Base-by-base conservation (phyloP, 257 asterid genomes). In the Thymus mandschuricus region DNA sequence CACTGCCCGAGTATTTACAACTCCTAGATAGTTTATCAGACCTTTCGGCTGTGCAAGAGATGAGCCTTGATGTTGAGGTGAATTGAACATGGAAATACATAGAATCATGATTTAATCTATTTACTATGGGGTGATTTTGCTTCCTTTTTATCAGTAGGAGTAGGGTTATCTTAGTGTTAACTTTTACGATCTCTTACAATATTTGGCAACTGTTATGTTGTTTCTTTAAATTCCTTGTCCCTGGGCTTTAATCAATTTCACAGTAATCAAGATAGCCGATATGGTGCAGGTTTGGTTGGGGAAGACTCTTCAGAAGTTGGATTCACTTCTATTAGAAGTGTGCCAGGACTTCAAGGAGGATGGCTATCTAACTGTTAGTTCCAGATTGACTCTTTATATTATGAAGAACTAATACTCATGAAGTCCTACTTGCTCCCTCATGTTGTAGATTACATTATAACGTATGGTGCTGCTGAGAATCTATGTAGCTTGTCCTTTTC, bases 11-110 rank as follows among this genome's bases (percentile, higher is more conserved):
- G 81, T 92, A 95, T 84, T 82, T 95, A 89, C 99, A 92, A 83
- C 82, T 95, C 77, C 79, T 95, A 68, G 97, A 88, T 81, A 86
- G 91, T 75, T 81, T 95, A 66, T 88, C 99, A 38, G 89, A 81
- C 71, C 94, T 95, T 74, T 87, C 92, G 52, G 91, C 89, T 9
- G 92, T 89, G 74, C 96, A 92, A 84, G 97, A 95, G 82, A 85
- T 95, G 99, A 86, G 89, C 84, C 92, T 75, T 74, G 95, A 89
- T 70, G 94, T 90, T 80, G 99, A 95, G 98, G 99, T 95, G 80
- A 83, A 79, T 60, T 74, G 49, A 66, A 65, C 45, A 44, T 31
- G 12, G 38, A 72, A 34, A 69, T 28, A 67, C 66, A 41, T 43
- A 13, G 46, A 61, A 55, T n/a, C 21, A 64, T 43, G 64, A 28